A percentile compares a stretch with the other conserved stretches of the same genome.
Conservation (phyloP, 1,284 basidiomycete species). For the Wallemia mellicola region DNA sequence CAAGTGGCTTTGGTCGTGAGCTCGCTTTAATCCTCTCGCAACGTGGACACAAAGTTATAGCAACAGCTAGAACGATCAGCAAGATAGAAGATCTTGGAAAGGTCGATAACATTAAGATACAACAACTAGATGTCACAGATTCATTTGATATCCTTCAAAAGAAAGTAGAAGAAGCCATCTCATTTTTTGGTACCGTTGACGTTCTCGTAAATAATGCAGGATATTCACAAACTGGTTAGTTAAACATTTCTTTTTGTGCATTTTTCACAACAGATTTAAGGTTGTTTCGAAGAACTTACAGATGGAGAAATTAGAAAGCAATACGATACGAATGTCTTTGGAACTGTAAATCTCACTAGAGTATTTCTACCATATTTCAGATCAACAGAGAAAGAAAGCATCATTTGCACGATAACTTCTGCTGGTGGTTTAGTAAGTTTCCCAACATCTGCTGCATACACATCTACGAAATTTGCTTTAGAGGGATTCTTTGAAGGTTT, state of each 20-base stretch:
- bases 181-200: slow-evolving; percentile 10
- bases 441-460: not conserved
- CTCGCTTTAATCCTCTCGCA: not conserved
- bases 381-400: not conserved
- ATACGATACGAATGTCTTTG: slow-evolving; percentile 11
- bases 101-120: slow-evolving; percentile 2
- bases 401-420: not conserved
- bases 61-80: not conserved
- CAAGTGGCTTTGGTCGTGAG: not conserved
- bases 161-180: slow-evolving; percentile 5
- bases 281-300: slow-evolving; percentile 7
- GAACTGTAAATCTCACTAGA: slow-evolving; percentile 9
- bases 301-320: slow-evolving; percentile 8
- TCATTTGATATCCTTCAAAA: slow-evolving; percentile 5
- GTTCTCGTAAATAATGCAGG: slow-evolving; percentile 14
- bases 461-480: not conserved
- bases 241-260: too few relatives aligned
- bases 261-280: too few relatives aligned
- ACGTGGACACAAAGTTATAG: not conserved
- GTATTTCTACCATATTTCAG: slow-evolving; percentile 11
- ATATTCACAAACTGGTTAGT: slow-evolving; percentile 7
- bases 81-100: not conserved
- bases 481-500: not conserved
- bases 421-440: not conserved
- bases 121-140: slow-evolving; percentile 15